A percentile compares a stretch with the other conserved stretches of the same genome.
Evolutionary conservation across 2,329 filamentous ascomycete species (phyloP).

Genomic region (Periconia sp.): DNA sequence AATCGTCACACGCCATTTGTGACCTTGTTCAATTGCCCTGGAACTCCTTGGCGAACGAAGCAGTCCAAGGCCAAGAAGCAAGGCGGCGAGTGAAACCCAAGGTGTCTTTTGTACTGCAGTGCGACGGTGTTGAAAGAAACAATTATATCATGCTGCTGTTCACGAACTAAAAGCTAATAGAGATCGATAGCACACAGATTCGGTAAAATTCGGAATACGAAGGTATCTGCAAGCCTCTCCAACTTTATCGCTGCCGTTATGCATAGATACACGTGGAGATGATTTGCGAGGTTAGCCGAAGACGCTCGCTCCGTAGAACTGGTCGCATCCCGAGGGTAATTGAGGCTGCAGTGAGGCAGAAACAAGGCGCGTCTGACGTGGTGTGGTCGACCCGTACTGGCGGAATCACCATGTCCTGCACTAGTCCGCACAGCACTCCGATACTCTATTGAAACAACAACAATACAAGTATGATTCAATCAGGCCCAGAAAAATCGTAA

Average conservation of each 20-base stretch:
- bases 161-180: background rate
- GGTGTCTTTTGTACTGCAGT: background rate
- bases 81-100: background rate
- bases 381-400: conserved; percentile 1
- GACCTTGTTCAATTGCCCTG: conserved; percentile 11
- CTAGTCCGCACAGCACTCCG: conserved; percentile 11
- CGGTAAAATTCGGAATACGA: no score
- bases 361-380: conserved; percentile 11
- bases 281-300: background rate
- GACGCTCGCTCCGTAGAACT: background rate
- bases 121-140: background rate
- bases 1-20: conserved; percentile 11
- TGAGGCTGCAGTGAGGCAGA: background rate
- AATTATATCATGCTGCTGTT: background rate
- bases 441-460: conserved; percentile 17
- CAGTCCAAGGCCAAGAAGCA: background rate
- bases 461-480: background rate
- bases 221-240: background rate
- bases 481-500: no score
- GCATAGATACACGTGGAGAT: background rate
- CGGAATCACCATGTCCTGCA: conserved; percentile 4
- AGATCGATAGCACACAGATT: background rate
- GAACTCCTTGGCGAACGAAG: background rate
- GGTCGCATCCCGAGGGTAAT: background rate
- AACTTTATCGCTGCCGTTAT: no score